Base-by-base conservation (phyloP, 768 basidiomycete genomes). In the Boletus tomentosulus region DNA sequence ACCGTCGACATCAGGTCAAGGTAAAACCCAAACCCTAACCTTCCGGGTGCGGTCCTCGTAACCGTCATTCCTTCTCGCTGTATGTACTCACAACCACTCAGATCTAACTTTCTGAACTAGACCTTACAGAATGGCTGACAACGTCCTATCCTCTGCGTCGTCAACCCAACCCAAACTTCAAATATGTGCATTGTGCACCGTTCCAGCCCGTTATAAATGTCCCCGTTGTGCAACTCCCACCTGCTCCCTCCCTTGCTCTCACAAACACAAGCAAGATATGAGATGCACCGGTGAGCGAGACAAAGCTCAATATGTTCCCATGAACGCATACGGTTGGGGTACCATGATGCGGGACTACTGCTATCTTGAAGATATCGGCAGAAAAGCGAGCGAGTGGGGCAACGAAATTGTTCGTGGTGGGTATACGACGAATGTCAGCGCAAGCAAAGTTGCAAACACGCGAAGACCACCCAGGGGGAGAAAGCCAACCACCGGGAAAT, bases 331-430 rank as follows among this genome's bases (percentile, higher is more conserved):
- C 63, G 80, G 82, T 5, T 92, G 89, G 82, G 90, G 91, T 9
- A 78, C 81, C 27, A 86, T 96, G 85, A 88, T 92, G 85, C 80
- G 86, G 61, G 94, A 97, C 71, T 97, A 93, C 67, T 76, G 77
- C 39, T 94, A 85, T 66, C 75, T 97, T 59, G 94, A 97, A 71
- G 89, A 92, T 16, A 70, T 92, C 30, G 83, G 88, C 22, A 72
- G 93, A 58, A 84, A 79, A 60, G 84, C 87, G n/a, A 75, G 77
- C 22, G 83, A 81, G 12, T 89, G 87, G 85, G 91, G 87, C 0
- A 68, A 73, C 61, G 81, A 90, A 62, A 87, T 91, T 55, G 78
- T 78, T 57, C 74, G 75, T 48, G 80, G 89, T 53, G 79, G 86
- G 39, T 83, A 81, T 69, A 58, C 60, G 62, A 56, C 63, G 46